Base-by-base conservation (phyloP, 2,329 filamentous ascomycete genomes). In the Aspergillus neoniger region DNA sequence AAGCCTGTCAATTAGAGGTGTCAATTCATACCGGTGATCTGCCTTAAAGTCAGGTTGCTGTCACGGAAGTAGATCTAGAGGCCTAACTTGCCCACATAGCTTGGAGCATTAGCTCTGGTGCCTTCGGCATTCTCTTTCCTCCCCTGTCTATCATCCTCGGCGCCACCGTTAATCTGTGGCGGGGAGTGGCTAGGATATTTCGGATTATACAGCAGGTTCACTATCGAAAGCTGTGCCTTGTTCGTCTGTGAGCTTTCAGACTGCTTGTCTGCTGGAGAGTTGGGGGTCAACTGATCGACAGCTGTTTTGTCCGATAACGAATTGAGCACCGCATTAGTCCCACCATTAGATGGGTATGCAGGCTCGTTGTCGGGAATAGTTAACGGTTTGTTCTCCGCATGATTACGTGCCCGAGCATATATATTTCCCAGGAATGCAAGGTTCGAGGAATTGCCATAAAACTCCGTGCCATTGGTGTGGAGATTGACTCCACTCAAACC, bases 381-480 rank as follows among this genome's bases (percentile, higher is more conserved):
- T 14, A 36, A 51, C 19, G n/a, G 32, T n/a, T 43, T 56, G 7
- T 5, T 60, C 9, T 62, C 61, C 14, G 58, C 58, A 38, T 69
- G 67, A 14, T 59, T 61, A 15, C 61, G 65, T 5, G 67, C 67
- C 32, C 67, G 59, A 15, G 63, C 59, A 41, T 67, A 69, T 10
- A 67, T 52, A 28, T 67, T 70, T 2, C 64, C 67, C 1, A 71
- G 60, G 38, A 71, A 71, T 2, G 69, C 69, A 10, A 72, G n/a
- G 21, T 69, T 72, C 6, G 69, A 69, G 10, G 69, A 70, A 28
- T 64, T 68, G 12, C 69, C 69, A 48, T 71, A 72, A 47, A 72
- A 71, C 51, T 72, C 69, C 2, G 67, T 71, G 25, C 69, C 68
- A 48, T 68, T 71, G 9, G 69, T 71, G 21, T 69, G 67, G 4